Conservation (phyloP, 805 yeast genomes). For the Jamesozyma hellenica region DNA sequence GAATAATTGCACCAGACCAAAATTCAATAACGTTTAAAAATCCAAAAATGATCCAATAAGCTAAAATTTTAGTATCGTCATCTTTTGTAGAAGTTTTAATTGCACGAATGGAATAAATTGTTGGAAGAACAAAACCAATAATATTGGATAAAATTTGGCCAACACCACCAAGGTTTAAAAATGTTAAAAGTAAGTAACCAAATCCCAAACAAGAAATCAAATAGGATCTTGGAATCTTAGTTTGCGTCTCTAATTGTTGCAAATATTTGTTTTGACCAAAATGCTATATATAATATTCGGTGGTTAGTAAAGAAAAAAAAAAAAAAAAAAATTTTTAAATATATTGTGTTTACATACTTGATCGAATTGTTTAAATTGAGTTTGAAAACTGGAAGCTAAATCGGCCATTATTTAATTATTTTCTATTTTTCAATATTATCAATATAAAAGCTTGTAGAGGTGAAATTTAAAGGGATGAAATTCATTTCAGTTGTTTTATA, state of each 20-base stretch:
- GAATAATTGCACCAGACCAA: conserved; percentile 87
- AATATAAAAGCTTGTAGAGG: too few species aligned
- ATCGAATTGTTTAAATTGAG: conserved; percentile 35
- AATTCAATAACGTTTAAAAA: conserved; percentile 84
- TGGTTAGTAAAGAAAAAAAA: not conserved
- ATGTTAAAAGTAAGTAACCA: conserved; percentile 65
- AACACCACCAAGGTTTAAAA: conserved; percentile 86
- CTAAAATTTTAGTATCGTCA: conserved; percentile 82
- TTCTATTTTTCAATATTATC: not conserved
- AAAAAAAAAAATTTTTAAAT: not conserved
- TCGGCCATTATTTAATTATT: conserved; percentile 30
- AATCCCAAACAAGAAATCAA: conserved; percentile 57
- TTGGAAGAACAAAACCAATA: conserved; percentile 85
- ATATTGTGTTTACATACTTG: conserved; percentile 5
- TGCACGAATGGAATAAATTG: conserved; percentile 79
- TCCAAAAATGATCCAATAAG: conserved; percentile 98
- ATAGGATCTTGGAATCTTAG: conserved; percentile 72
- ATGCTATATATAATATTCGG: conserved; percentile 14
- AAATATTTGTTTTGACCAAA: conserved; percentile 28
- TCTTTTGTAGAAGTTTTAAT: conserved; percentile 54
- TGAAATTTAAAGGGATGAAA: too few species aligned
- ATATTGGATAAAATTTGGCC: conserved; percentile 90
- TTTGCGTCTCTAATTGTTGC: conserved; percentile 34
- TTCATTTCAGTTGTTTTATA: too few species aligned
- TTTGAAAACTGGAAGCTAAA: conserved; percentile 37